Percentiles rank a stretch among this genome's conserved stretches.
Evolutionary conservation across 1,284 basidiomycete species (phyloP).

Genomic region (Ganoderma resinaceum): DNA sequence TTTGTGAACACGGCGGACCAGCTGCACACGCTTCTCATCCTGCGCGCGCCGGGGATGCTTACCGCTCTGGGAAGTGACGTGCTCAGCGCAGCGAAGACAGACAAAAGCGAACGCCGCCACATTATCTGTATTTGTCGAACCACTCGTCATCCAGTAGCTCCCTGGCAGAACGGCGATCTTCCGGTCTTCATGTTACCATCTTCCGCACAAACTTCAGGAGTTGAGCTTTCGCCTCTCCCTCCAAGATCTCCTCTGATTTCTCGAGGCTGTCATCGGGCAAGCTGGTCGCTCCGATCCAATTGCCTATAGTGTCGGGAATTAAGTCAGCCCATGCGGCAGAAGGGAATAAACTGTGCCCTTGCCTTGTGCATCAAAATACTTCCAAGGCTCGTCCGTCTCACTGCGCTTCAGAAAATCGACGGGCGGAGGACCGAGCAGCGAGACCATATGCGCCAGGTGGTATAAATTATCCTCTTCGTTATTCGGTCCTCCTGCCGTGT

Average conservation of each 20-base stretch:
- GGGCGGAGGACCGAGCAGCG: too few relatives aligned
- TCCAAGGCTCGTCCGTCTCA: slow-evolving; percentile 16
- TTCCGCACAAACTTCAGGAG: too few relatives aligned
- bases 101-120: too few relatives aligned
- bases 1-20: too few relatives aligned
- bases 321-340: neutral
- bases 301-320: neutral
- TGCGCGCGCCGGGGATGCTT: too few relatives aligned
- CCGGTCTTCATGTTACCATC: slow-evolving; percentile 18
- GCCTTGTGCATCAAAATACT: slow-evolving; percentile 28
- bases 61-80: too few relatives aligned
- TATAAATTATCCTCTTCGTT: slow-evolving; percentile 21
- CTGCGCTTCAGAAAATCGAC: slow-evolving; percentile 27
- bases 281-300: slow-evolving; percentile 19
- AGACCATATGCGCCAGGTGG: too few relatives aligned
- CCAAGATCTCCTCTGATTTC: too few relatives aligned
- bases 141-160: slow-evolving; percentile 8
- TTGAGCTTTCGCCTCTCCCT: too few relatives aligned
- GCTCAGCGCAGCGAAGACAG: too few relatives aligned
- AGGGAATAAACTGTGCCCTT: slow-evolving; percentile 6
- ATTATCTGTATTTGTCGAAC: too few relatives aligned
- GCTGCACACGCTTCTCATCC: too few relatives aligned
- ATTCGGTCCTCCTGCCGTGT: slow-evolving; percentile 26
- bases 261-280: slow-evolving; percentile 21
- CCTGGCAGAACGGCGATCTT: slow-evolving; percentile 6